These are phyloP conservation scores for Krasilnikovozyma curviuscula DNA, from an alignment of 768 basidiomycete genomes.

Conservation along the genomic window DNA sequence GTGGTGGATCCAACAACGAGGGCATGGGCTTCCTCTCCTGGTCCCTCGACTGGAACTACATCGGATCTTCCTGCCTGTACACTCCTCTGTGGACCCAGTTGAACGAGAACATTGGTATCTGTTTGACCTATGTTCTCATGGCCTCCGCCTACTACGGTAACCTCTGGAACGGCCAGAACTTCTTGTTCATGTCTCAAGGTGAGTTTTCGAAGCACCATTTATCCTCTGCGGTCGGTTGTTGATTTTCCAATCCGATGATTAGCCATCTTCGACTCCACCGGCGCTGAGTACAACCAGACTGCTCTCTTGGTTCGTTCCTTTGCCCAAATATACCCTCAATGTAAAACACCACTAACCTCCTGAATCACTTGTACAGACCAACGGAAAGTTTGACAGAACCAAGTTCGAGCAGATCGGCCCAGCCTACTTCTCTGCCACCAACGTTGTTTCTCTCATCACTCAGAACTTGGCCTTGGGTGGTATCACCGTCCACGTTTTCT, in stretches of 20 bases:
- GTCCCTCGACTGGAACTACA: conserved; percentile 14
- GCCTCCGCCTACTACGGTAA: conserved; percentile 17
- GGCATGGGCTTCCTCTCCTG: conserved; percentile 20
- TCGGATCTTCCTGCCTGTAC: conserved; percentile 19
- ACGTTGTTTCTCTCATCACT: conserved; percentile 9
- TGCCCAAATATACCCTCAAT: not conserved
- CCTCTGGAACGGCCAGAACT: conserved; percentile 21
- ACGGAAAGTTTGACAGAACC: conserved; percentile 4
- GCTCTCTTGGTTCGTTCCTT: not conserved
- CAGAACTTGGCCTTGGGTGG: too few species aligned
- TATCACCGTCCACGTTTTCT: too few species aligned
- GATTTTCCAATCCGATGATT: too few species aligned
- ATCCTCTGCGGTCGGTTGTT: too few species aligned
- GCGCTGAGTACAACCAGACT: not conserved
- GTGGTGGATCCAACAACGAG: conserved; percentile 28
- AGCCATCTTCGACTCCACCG: conserved; percentile 1
- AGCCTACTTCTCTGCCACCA: conserved; percentile 15
- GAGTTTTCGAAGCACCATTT: too few species aligned
- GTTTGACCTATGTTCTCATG: conserved; percentile 17
- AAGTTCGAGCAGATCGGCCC: conserved; percentile 14
- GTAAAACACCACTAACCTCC: too few species aligned
- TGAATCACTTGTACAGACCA: too few species aligned
- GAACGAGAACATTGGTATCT: conserved; percentile 15
- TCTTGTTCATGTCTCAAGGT: conserved; percentile 24
- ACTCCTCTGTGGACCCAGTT: conserved; percentile 22